Base-by-base conservation (phyloP, 2,329 filamentous ascomycete genomes). In the Penicillium sp. region DNA sequence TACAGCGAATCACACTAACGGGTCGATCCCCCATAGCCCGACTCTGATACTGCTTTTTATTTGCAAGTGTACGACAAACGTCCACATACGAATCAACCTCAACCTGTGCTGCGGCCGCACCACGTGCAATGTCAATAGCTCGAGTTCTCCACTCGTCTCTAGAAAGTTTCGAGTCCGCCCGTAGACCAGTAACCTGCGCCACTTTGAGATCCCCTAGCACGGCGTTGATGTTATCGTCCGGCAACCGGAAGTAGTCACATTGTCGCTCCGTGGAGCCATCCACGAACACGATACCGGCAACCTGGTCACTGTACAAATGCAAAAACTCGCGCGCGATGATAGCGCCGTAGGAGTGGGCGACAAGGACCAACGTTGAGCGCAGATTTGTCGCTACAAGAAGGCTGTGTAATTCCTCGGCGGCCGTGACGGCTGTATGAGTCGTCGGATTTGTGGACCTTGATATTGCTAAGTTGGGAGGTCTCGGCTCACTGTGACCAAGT, bases 331-430 rank as follows among this genome's bases (percentile, higher is more conserved):
- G 72, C 19, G 76, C 74, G 43, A 79, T 65, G 45, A 79, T 73
- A 0, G 68, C 77, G 7, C 78, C 78, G 54, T 78, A 80, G 11
- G 76, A 79, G 61, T 80, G 78, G 1, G 69, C 77, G 2, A 75
- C 70, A 6, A 80, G 65, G 2, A 78, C 45, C 16, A 75, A 68
- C 1, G 75, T 76, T 6, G 73, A 66, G 0, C 40, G 7, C 0
- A 76, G 58, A 0, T 63, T 33, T 11, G 62, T 65, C 4, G 43
- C 54, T n/a, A 62, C 13, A 5, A 78, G 68, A n/a, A 76, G 65
- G 26, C 35, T 59, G 45, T 69, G 68, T 26, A 79, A 62, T 52
- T 79, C 75, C 13, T 57, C 43, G 5, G 76, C 76, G 28, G 73
- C 70, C 1, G 52, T 61, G 0, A 67, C 62, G 14, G 75, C 74